Base-by-base conservation (phyloP, 345 rosid genomes). In the Erodium maritimum region DNA sequence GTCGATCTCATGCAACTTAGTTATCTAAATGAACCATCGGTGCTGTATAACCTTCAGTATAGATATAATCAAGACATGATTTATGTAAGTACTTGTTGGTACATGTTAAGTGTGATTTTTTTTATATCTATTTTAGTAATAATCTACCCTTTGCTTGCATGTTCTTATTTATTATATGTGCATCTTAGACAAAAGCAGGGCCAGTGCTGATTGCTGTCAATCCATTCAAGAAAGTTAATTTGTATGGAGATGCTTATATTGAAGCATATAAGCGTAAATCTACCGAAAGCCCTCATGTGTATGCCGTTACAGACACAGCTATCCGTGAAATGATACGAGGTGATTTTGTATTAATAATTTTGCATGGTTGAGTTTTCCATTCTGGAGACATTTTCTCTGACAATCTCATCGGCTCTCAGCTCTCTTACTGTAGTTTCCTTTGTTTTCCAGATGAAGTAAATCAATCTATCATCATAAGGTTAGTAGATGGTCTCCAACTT, bases 391-490 rank as follows among this genome's bases (percentile, higher is more conserved):
- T n/a, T 17, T 25, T 63, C 21, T 52, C 23, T 55, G 18, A 18
- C 34, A 61, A 25, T 33, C 25, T 56, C 17, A 55, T 52, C 17
- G 18, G 5, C 66, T 42, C 50, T n/a, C 20, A 37, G 21, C 34
- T 51, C 48, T 73, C 72, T 77, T 66, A 71, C 61, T 66, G 29
- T 61, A 29, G 20, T 66, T 65, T 64, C 20, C 65, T 75, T 75
- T 55, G 70, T 14, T 65, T 64, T 57, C 19, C 95, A 89, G 99
- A 93, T 85, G 99, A 93, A 83, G 97, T 93, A 57, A 89, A 93
- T 72, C 97, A 89, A 79, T 89, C 99, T 52, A 89, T 93, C 74
- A 93, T 93, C 62, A 93, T 93, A 82, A 93, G 99, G 98, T 91
- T 67, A 73, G 93, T 78, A 17, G 29, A 54, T 4, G 53, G 0